Evolutionary conservation across 345 rosid species (phyloP), one percentile per base, ranked within the genome.

Genomic region (Eucalyptus regnans): DNA sequence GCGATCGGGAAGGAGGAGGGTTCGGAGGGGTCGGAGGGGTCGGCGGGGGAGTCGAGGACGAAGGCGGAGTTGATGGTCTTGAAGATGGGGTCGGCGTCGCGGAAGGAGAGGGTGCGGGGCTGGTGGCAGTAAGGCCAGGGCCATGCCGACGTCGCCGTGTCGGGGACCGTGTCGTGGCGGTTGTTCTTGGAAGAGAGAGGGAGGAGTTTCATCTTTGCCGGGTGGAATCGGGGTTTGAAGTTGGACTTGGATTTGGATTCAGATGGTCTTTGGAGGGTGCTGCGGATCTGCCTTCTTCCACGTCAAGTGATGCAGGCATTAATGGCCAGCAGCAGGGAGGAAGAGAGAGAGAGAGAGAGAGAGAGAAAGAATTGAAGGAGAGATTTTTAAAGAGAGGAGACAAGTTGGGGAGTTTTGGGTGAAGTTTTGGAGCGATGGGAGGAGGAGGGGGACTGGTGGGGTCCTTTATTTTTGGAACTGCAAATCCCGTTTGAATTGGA

Each of bases 111-210:
- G 87, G 99, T 96, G 92, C 94, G 94, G 20, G 99, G 98, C 66
- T 96, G 96, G 86, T 95, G 91, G 90, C 96, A 97, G 88, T 95
- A 93, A 46, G 96, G 96, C 99, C 99, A 97, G 83, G 96, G 94
- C 97, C 99, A 97, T 23, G 95, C 90, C 14, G 95, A 90, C 5
- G 87, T 86, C 5, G 87, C 86, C 44, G 71, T 46, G 86, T 43
- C 68, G 76, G 48, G 17, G 60, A 25, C 51, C 58, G 58, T 52
- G 25, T 33, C 4, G 88, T 31, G 12, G 52, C 9, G 90, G 87
- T 23, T 87, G 90, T 85, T 91, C 88, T 90, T 91, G 91, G 85
- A 91, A 68, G 66, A 37, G 90, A 95, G 92, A 89, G 94, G 94
- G 87, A 94, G 95, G 87, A 95, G 92, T 91, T 95, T 97, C 97